Conservation (phyloP, 106 monocot genomes). For the Dendrobium catenatum region DNA sequence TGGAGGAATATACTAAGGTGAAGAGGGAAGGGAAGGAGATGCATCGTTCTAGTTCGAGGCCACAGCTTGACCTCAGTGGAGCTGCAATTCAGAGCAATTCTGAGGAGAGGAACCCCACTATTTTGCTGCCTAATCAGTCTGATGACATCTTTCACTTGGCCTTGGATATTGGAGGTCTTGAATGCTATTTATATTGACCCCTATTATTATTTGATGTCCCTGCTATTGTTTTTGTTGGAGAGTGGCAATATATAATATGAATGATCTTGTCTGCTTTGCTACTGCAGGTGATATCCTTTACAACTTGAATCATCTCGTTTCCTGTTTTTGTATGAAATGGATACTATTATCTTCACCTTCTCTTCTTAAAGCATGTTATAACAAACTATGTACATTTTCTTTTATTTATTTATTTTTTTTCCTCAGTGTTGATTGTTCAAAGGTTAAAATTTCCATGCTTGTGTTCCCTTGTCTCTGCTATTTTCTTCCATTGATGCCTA, state of each 20-base stretch:
- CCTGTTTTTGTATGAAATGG: background rate
- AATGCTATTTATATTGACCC: conserved; percentile 1
- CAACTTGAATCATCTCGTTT: background rate
- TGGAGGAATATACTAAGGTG: conserved; percentile 8
- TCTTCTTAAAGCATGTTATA: background rate
- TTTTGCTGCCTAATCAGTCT: conserved; percentile 90
- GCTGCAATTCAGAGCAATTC: conserved; percentile 83
- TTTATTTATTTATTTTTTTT: background rate
- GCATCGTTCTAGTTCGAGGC: conserved; percentile 75
- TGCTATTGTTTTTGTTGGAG: background rate
- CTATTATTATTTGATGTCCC: background rate
- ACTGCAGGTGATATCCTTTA: background rate
- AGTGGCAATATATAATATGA: background rate
- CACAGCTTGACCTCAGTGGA: conserved; percentile 75
- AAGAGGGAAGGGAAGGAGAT: conserved; percentile 33
- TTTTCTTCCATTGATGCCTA: background rate
- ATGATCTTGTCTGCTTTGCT: background rate
- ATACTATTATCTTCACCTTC: background rate
- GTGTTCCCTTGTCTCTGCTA: background rate
- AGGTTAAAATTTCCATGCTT: background rate
- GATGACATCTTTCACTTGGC: conserved; percentile 95
- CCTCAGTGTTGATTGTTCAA: background rate
- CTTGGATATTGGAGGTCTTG: conserved; percentile 83
- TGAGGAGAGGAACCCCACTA: conserved; percentile 88
- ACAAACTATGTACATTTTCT: background rate